These are phyloP conservation scores for Stereocaulon alpinum DNA, from an alignment of 495 filamentous ascomycete genomes.

Conservation along the genomic window DNA sequence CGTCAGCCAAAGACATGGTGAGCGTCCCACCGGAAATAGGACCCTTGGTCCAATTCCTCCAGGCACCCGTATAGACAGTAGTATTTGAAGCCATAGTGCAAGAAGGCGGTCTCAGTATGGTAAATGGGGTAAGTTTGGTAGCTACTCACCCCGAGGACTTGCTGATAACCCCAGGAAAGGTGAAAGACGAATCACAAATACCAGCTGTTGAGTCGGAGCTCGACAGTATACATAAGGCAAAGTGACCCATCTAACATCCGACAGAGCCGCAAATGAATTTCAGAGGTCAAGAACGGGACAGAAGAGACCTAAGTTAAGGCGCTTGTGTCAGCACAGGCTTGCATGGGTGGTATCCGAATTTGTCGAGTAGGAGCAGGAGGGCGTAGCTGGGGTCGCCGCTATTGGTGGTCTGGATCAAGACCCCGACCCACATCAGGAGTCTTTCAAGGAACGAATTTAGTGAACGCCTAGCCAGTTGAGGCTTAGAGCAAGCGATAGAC, in stretches of 20 bases:
- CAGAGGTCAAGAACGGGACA: neutral
- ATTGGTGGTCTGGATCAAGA: neutral
- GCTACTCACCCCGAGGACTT: neutral
- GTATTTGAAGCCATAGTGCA: neutral
- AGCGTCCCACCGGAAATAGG: neutral
- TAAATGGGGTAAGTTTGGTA: neutral
- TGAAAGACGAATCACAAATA: neutral
- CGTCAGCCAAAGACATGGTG: neutral
- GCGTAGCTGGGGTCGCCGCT: neutral
- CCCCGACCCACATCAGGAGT: neutral
- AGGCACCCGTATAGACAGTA: neutral
- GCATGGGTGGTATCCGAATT: neutral
- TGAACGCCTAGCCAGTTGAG: neutral
- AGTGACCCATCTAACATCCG: neutral
- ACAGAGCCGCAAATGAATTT: neutral
- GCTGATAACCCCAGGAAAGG: neutral
- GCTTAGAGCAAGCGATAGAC: neutral
- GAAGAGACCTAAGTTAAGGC: neutral
- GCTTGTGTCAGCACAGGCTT: no score
- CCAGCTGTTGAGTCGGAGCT: no score
- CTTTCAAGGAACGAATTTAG: neutral
- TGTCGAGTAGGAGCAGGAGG: neutral
- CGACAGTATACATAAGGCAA: neutral
- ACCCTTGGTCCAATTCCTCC: neutral
- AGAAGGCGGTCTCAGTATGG: neutral